Percentiles rank a stretch among this genome's conserved stretches.
phyloP scores from a whole-genome alignment of 148 eudicot genomes.

The Diospyros kaki region DNA sequence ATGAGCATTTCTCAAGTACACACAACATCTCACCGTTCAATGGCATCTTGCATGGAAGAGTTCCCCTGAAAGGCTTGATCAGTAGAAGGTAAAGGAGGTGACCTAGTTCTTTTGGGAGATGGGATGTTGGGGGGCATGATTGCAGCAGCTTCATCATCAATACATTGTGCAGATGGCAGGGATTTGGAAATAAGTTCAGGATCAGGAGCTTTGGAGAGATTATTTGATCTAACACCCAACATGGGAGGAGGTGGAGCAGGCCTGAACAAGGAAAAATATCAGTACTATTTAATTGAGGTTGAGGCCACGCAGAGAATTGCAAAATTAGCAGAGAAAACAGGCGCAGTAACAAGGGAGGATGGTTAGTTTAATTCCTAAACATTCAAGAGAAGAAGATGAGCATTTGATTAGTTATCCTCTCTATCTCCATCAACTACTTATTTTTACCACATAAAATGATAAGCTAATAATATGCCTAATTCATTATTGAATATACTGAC shows the following conservation, averaged over 20 bases:
- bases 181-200: constrained; percentile 16
- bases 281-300: constrained; percentile 8
- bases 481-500: too few relatives aligned
- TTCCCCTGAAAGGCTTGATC: constrained; percentile 37
- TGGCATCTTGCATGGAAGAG: constrained; percentile 34
- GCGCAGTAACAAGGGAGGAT: not conserved
- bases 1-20: not conserved
- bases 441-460: too few relatives aligned
- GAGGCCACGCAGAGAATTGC: not conserved
- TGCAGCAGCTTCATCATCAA: constrained; percentile 27
- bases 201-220: constrained; percentile 21
- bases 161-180: constrained; percentile 29
- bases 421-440: too few relatives aligned
- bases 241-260: constrained; percentile 47
- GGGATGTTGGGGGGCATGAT: constrained; percentile 30
- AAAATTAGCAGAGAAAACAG: not conserved
- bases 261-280: constrained; percentile 25
- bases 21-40: constrained; percentile 44
- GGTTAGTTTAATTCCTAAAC: not conserved
- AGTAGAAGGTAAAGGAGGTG: constrained; percentile 46
- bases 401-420: not conserved
- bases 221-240: constrained; percentile 25
- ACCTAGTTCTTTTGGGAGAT: constrained; percentile 61
- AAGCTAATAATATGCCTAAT: too few relatives aligned
- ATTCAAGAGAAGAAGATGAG: constrained; percentile 4